Conservation (phyloP, 805 yeast species). For the Candida boleticola region DNA sequence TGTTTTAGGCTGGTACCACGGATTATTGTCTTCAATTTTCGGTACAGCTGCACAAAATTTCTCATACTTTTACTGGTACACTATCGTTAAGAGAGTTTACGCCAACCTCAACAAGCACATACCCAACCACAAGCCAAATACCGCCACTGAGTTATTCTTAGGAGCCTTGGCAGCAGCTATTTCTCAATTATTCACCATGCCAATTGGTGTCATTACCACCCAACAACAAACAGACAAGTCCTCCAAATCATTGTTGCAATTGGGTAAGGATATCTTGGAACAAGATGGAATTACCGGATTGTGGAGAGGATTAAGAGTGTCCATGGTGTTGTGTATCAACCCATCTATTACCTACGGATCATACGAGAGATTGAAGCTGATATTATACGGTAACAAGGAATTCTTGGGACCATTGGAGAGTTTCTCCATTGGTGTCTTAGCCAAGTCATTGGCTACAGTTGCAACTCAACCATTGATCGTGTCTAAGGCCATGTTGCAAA, state of each 20-base stretch:
- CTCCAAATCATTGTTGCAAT: slow-evolving; percentile 29
- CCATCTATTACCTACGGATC: slow-evolving; percentile 88
- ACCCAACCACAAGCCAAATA: slow-evolving; percentile 43
- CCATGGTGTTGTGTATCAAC: slow-evolving; percentile 72
- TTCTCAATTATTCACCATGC: slow-evolving; percentile 77
- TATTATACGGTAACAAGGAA: slow-evolving; percentile 42
- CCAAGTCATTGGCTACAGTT: slow-evolving; percentile 77
- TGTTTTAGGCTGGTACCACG: slow-evolving; percentile 66
- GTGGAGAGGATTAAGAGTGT: slow-evolving; percentile 83
- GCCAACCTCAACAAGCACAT: slow-evolving; percentile 34
- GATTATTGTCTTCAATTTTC: slow-evolving; percentile 61
- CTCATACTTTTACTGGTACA: slow-evolving; percentile 86
- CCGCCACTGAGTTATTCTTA: slow-evolving; percentile 64
- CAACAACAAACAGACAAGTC: slow-evolving; percentile 54
- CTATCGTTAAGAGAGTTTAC: slow-evolving; percentile 60
- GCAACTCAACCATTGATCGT: slow-evolving; percentile 84
- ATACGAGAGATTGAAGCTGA: slow-evolving; percentile 61
- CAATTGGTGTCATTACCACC: slow-evolving; percentile 72
- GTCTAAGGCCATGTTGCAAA: slow-evolving; percentile 78
- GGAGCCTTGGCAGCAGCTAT: slow-evolving; percentile 84
- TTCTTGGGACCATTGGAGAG: slow-evolving; percentile 60
- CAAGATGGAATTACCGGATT: slow-evolving; percentile 70
- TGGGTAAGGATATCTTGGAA: slow-evolving; percentile 47
- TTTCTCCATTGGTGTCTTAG: slow-evolving; percentile 72
- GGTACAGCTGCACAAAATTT: slow-evolving; percentile 79